These are phyloP conservation scores for Capsella bursapastoris DNA, from an alignment of 345 rosid species.

Conservation along the genomic window DNA sequence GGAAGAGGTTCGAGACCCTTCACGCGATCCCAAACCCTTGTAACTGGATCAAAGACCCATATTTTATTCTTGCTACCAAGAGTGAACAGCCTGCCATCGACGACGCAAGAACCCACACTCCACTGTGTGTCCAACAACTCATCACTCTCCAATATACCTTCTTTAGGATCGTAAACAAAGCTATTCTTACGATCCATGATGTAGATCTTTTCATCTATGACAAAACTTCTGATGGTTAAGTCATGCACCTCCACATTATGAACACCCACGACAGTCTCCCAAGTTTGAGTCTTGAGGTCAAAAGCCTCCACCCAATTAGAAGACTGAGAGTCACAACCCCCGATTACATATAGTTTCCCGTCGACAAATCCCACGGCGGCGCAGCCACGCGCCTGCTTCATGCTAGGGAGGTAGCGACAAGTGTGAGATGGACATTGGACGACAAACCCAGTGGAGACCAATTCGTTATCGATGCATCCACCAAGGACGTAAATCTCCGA, in stretches of 20 bases:
- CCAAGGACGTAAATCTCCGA: slow-evolving; percentile 31
- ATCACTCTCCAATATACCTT: slow-evolving; percentile 51
- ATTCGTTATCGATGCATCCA: slow-evolving; percentile 17
- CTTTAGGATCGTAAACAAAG: slow-evolving; percentile 54
- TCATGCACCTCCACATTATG: not conserved
- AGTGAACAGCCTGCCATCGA: slow-evolving; percentile 62
- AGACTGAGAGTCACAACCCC: slow-evolving; percentile 57
- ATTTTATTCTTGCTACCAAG: slow-evolving; percentile 62
- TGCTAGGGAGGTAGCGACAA: slow-evolving; percentile 17
- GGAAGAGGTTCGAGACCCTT: slow-evolving; percentile 62
- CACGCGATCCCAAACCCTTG: slow-evolving; percentile 58
- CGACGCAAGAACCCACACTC: slow-evolving; percentile 77
- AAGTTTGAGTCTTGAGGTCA: slow-evolving; percentile 50
- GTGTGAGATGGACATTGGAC: slow-evolving; percentile 21
- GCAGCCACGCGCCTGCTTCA: slow-evolving; percentile 35
- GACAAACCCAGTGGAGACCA: slow-evolving; percentile 28
- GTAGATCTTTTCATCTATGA: slow-evolving; percentile 15
- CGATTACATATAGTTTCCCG: slow-evolving; percentile 67
- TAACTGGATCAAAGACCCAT: slow-evolving; percentile 55
- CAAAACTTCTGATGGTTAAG: slow-evolving; percentile 26
- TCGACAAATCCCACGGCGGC: slow-evolving; percentile 53
- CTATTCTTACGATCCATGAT: slow-evolving; percentile 22
- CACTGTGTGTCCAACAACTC: slow-evolving; percentile 50
- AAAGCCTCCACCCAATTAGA: slow-evolving; percentile 67
- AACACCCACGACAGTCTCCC: slow-evolving; percentile 40